Evolutionary conservation across 805 yeast species (phyloP).

Genomic region (Yamadazyma scolyti): DNA sequence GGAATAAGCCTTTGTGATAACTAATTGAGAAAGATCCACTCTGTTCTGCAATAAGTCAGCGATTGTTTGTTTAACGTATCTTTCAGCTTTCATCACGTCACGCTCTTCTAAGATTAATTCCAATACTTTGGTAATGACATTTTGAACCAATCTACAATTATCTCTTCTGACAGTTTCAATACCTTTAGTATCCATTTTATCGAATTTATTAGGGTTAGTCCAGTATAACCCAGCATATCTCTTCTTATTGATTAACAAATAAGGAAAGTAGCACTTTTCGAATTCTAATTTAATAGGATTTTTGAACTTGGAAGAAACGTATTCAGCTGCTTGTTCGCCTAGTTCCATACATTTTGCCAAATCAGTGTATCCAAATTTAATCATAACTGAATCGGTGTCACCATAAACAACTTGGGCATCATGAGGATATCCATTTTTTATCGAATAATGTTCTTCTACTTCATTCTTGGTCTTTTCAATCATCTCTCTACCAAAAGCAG

Average conservation of each 20-base stretch:
- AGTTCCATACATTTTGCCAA: conserved; percentile 80
- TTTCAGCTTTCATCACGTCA: conserved; percentile 79
- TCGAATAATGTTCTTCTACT: conserved; percentile 75
- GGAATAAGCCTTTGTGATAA: conserved; percentile 89
- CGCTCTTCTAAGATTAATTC: conserved; percentile 82
- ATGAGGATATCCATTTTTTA: conserved; percentile 76
- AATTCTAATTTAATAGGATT: conserved; percentile 92
- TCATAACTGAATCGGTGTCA: conserved; percentile 99
- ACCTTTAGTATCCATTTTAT: conserved; percentile 98
- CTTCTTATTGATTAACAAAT: conserved; percentile 88
- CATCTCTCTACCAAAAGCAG: conserved; percentile 96
- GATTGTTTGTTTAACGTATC: conserved; percentile 80
- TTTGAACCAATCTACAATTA: conserved; percentile 90
- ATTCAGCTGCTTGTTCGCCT: conserved; percentile 93
- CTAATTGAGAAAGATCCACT: conserved; percentile 88
- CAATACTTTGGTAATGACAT: conserved; percentile 88
- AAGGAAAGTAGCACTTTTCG: conserved; percentile 95
- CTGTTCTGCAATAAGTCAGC: conserved; percentile 88
- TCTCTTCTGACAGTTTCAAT: conserved; percentile 98
- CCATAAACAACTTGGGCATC: conserved; percentile 95
- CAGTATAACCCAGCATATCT: conserved; percentile 96
- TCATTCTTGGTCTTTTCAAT: conserved; percentile 85
- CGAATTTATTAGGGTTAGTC: conserved; percentile 90
- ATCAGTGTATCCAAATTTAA: conserved; percentile 84
- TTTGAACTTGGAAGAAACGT: conserved; percentile 73